These are phyloP conservation scores for Amphichorda felina DNA, from an alignment of 2,329 filamentous ascomycete genomes.

Conservation along the genomic window DNA sequence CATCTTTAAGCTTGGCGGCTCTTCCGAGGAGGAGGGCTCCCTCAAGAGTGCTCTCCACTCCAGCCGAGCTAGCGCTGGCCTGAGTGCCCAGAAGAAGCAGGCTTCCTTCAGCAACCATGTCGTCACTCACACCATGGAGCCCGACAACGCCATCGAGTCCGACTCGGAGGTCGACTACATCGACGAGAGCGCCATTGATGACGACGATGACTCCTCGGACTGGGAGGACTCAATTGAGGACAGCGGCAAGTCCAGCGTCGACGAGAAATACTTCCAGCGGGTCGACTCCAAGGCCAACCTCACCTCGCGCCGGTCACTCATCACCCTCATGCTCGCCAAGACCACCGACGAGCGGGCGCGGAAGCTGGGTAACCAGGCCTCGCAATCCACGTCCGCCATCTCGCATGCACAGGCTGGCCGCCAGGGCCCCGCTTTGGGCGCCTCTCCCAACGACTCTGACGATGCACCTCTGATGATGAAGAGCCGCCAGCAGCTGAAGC, in stretches of 20 bases:
- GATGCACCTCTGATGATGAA: conserved; percentile 55
- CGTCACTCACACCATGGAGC: conserved; percentile 53
- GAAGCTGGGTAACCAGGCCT: conserved; percentile 55
- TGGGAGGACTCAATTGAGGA: conserved; percentile 64
- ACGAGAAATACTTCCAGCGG: conserved; percentile 77
- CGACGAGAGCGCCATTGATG: conserved; percentile 73
- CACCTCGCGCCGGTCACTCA: conserved; percentile 73
- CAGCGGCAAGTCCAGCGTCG: conserved; percentile 71
- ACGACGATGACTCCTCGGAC: conserved; percentile 51
- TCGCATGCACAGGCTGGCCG: conserved; percentile 44
- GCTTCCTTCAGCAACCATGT: conserved; percentile 74
- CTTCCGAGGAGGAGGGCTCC: conserved; percentile 71
- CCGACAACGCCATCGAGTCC: conserved; percentile 40
- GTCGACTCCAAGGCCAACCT: conserved; percentile 82
- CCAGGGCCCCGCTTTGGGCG: conserved; percentile 28
- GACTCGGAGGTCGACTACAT: conserved; percentile 58
- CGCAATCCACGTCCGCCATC: conserved; percentile 58
- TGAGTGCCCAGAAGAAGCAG: conserved; percentile 53
- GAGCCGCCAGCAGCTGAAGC: conserved; percentile 39
- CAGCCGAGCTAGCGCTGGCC: conserved; percentile 26
- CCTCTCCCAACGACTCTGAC: conserved; percentile 46
- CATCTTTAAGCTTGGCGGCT: conserved; percentile 42
- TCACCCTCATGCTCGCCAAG: conserved; percentile 78
- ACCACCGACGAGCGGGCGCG: conserved; percentile 51
- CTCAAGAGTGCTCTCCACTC: conserved; percentile 42